Percentiles rank a stretch among this genome's conserved stretches.
These are phyloP conservation scores for Backusella sp. DNA, from an alignment of 192 early-diverging fungal species.

Conservation along the genomic window DNA sequence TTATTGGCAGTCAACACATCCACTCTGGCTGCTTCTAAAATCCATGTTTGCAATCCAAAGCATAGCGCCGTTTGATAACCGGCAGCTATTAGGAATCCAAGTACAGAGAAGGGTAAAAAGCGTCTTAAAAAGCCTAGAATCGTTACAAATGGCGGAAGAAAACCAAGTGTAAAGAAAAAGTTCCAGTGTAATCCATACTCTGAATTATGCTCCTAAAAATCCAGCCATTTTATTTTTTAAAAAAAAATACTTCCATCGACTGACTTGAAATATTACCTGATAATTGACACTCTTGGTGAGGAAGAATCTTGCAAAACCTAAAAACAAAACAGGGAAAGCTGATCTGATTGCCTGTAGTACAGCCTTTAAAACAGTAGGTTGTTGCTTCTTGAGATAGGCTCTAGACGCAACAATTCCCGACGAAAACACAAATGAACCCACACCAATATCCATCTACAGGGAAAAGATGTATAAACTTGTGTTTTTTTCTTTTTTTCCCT, in stretches of 20 bases:
- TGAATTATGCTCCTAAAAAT: constrained; percentile 72
- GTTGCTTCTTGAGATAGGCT: constrained; percentile 35
- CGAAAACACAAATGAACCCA: constrained; percentile 93
- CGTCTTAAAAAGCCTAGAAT: constrained; percentile 53
- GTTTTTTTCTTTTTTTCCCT: no score
- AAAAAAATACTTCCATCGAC: no score
- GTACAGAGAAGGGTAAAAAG: constrained; percentile 54
- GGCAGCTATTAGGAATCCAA: constrained; percentile 47
- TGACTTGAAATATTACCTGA: constrained; percentile 48
- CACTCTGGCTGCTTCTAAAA: constrained; percentile 70
- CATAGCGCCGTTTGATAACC: constrained; percentile 62
- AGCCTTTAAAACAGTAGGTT: constrained; percentile 10
- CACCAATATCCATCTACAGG: constrained; percentile 88
- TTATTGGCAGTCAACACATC: constrained; percentile 81
- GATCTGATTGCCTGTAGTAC: constrained; percentile 47
- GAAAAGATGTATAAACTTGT: neutral
- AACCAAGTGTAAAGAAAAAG: constrained; percentile 93
- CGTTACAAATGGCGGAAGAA: constrained; percentile 78
- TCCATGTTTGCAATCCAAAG: constrained; percentile 66
- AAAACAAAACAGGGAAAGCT: constrained; percentile 63
- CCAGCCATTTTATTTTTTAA: no score
- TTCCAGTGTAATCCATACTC: constrained; percentile 99
- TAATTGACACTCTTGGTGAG: constrained; percentile 84
- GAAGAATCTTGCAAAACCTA: constrained; percentile 73
- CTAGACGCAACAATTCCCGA: constrained; percentile 79